Evolutionary conservation across 2,329 filamentous ascomycete species (phyloP), one percentile per base, ranked within the genome.

Genomic region (Fusarium verrucosum): DNA sequence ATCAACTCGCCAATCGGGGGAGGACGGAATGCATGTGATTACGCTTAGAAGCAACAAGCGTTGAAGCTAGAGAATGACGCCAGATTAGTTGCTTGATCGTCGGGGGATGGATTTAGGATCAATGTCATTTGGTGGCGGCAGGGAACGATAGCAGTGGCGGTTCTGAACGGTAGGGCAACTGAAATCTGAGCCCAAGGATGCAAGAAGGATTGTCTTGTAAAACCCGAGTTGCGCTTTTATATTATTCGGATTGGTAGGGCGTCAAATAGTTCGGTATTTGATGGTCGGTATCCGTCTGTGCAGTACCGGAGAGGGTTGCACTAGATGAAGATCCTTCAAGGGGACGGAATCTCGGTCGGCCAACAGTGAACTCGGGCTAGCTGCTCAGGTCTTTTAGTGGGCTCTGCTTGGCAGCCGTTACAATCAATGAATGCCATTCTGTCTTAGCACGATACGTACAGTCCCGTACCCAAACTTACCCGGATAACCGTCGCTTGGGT

Each of bases 41-140:
- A 47, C 36, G 58, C 30, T 52, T 14, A 41, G 49, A 50, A 45
- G 19, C 13, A 43, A 42, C 28, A 66, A 66, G 36, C 37, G 33
- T 49, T 41, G 22, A 47, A 40, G 38, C 38, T 50, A 63, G 52
- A 49, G 14, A 37, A 23, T 56, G 46, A 62, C 32, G 58, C 51
- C 37, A 47, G 41, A 17, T 47, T 47, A 17, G 37, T 46, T 9
- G 52, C 30, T 42, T 59, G 45, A 65, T 65, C 56, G 33, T 45
- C 61, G 20, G 32, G 20, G 32, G 30, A 64, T 46, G 42, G 40
- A 56, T 51, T 25, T 40, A 32, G 28, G 38, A 42, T 32, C 36
- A 20, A 23, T 38, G 44, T 45, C 30, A 65, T 65, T 62, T 65
- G 25, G 62, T 66, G 62, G 63, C 58, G 62, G 62, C 35, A 58